Evolutionary conservation across 345 rosid genomes (phyloP).

Genomic region (Kernera saxatilis): DNA sequence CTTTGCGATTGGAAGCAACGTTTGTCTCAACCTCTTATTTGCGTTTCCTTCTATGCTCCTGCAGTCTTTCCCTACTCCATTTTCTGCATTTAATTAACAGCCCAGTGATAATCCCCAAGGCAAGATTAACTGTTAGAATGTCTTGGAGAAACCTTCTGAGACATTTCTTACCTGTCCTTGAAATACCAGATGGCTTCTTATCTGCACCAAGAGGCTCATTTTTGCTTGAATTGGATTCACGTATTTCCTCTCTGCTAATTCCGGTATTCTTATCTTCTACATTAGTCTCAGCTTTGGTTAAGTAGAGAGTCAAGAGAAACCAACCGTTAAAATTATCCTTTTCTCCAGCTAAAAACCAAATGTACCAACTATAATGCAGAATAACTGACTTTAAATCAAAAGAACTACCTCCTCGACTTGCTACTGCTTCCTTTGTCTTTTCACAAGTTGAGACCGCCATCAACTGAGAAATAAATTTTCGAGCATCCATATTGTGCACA

Average conservation of each 20-base stretch:
- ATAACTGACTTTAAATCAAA: neutral
- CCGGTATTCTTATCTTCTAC: conserved; percentile 16
- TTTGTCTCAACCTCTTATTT: conserved; percentile 58
- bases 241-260: conserved; percentile 22
- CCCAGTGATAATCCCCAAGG: neutral
- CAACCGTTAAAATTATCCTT: neutral
- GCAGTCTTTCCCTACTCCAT: conserved; percentile 27
- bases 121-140: neutral
- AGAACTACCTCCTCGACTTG: conserved; percentile 34
- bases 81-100: conserved; percentile 19
- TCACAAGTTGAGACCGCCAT: conserved; percentile 43
- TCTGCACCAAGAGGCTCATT: conserved; percentile 31
- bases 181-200: conserved; percentile 47
- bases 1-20: conserved; percentile 44
- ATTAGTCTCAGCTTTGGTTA: conserved; percentile 28
- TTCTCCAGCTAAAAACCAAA: neutral
- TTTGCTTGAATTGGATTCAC: conserved; percentile 19
- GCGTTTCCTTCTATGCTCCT: conserved; percentile 39
- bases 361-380: neutral
- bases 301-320: conserved; percentile 9
- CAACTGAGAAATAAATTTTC: conserved; percentile 61
- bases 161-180: conserved; percentile 44
- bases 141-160: neutral
- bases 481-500: conserved; percentile 86
- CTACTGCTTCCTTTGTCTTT: conserved; percentile 27